A percentile compares a stretch with the other conserved stretches of the same genome.
Evolutionary conservation across 2,329 filamentous ascomycete genomes (phyloP).

Genomic region (Didymella arachidicola): DNA sequence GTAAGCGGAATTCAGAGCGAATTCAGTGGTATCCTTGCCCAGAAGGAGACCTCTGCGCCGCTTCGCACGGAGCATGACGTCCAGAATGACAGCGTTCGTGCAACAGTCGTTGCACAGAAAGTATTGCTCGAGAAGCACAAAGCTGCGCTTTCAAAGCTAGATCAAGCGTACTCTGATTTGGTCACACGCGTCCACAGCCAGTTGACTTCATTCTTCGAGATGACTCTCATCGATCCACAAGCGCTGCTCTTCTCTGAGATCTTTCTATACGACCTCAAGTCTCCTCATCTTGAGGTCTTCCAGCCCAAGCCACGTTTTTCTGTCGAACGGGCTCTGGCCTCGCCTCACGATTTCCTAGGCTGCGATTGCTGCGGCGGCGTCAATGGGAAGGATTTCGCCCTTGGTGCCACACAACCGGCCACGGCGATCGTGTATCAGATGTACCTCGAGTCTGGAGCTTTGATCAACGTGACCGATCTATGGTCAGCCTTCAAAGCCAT

Average conservation of each 20-base stretch:
- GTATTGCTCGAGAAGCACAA: constrained; percentile 81
- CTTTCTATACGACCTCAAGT: constrained; percentile 76
- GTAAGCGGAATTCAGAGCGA: constrained; percentile 44
- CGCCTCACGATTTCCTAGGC: constrained; percentile 78
- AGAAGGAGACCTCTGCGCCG: constrained; percentile 41
- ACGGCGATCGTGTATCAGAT: constrained; percentile 80
- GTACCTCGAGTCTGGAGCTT: constrained; percentile 76
- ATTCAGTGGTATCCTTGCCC: constrained; percentile 37
- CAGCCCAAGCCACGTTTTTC: constrained; percentile 74
- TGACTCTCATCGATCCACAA: constrained; percentile 58
- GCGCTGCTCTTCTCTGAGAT: constrained; percentile 71
- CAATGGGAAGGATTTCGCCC: constrained; percentile 51
- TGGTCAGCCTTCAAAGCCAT: constrained; percentile 79
- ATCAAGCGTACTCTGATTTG: constrained; percentile 73
- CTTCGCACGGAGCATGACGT: constrained; percentile 79
- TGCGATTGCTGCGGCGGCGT: constrained; percentile 70
- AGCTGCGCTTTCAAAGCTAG: constrained; percentile 72
- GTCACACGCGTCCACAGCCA: constrained; percentile 65
- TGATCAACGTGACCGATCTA: constrained; percentile 81
- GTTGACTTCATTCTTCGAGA: constrained; percentile 58
- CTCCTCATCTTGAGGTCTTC: constrained; percentile 76
- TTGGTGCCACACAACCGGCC: constrained; percentile 70
- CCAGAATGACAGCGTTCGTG: constrained; percentile 72
- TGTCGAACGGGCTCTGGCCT: constrained; percentile 74
- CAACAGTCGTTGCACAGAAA: constrained; percentile 81